Conservation (phyloP, 2,329 filamentous ascomycete genomes). For the Achaetomium macrosporum region DNA sequence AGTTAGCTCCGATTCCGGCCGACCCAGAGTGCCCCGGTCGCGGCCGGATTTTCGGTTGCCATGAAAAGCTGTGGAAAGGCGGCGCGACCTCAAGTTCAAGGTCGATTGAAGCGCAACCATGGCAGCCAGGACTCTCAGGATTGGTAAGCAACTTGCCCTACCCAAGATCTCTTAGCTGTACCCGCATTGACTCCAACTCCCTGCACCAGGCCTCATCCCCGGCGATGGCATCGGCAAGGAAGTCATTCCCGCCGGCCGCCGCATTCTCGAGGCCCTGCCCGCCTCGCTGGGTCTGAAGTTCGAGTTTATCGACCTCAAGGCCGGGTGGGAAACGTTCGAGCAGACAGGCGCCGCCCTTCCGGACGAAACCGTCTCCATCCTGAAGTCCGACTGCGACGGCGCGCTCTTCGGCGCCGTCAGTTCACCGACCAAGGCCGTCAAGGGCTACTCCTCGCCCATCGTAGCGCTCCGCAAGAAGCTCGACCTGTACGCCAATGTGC, state of each 20-base stretch:
- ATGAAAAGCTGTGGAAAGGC: conserved; percentile 6
- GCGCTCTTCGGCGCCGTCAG: conserved; percentile 94
- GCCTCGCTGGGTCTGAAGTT: conserved; percentile 88
- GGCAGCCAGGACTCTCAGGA: conserved; percentile 61
- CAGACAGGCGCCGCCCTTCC: conserved; percentile 82
- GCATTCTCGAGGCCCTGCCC: conserved; percentile 87
- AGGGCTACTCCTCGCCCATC: conserved; percentile 94
- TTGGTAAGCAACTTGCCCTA: conserved; percentile 46
- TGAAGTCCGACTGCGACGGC: conserved; percentile 88
- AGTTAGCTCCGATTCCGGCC: too few species aligned
- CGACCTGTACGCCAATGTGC: conserved; percentile 94
- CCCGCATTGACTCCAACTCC: background rate
- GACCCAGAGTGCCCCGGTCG: too few species aligned
- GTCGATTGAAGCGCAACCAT: conserved; percentile 39
- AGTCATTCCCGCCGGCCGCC: conserved; percentile 91
- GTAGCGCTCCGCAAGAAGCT: conserved; percentile 94
- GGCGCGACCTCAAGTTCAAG: background rate
- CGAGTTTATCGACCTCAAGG: conserved; percentile 87
- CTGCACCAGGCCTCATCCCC: conserved; percentile 73
- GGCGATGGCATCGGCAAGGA: conserved; percentile 98
- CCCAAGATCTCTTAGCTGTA: background rate
- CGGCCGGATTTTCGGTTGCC: background rate
- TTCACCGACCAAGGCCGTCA: conserved; percentile 82
- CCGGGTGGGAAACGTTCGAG: conserved; percentile 91
- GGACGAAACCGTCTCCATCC: conserved; percentile 81